Percentiles rank a stretch among this genome's conserved stretches.
These are phyloP conservation scores for Ulmus americana DNA, from an alignment of 331 rosid species.

Conservation along the genomic window DNA sequence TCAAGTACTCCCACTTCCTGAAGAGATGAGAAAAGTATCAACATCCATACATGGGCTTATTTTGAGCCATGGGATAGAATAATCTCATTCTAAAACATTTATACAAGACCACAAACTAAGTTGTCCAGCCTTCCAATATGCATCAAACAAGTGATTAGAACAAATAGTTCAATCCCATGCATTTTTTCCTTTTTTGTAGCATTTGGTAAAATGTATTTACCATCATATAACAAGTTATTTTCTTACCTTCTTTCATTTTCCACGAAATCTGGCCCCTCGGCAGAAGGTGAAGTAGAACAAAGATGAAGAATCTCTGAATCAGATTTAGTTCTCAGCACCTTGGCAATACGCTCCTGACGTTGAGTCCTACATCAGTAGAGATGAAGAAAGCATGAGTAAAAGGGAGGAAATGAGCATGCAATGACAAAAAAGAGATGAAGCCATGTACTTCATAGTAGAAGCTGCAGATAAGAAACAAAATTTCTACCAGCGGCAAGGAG, in stretches of 20 bases:
- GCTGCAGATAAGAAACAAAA: slow-evolving; percentile 13
- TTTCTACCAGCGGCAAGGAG: slow-evolving; percentile 71
- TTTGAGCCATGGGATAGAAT: neutral
- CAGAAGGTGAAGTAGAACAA: slow-evolving; percentile 82
- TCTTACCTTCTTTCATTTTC: slow-evolving; percentile 52
- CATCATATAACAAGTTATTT: neutral
- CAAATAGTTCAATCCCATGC: neutral
- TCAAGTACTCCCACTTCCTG: slow-evolving; percentile 67
- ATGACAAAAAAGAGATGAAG: neutral
- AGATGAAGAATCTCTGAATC: slow-evolving; percentile 63
- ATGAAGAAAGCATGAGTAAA: slow-evolving; percentile 21
- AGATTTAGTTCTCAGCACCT: slow-evolving; percentile 29
- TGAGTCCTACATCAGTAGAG: slow-evolving; percentile 42
- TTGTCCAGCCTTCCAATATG: neutral
- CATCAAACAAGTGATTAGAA: too few relatives aligned
- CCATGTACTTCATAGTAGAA: slow-evolving; percentile 8
- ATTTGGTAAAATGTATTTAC: neutral
- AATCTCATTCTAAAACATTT: neutral
- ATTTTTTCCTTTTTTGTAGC: too few relatives aligned
- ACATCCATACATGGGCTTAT: neutral
- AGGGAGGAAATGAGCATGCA: slow-evolving; percentile 9
- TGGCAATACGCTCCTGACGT: slow-evolving; percentile 30
- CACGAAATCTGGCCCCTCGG: slow-evolving; percentile 75
- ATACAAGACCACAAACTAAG: neutral
- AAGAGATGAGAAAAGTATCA: neutral